Conservation (phyloP, 225 moss, liverwort and hornwort genomes). For the Ulota crispa region DNA sequence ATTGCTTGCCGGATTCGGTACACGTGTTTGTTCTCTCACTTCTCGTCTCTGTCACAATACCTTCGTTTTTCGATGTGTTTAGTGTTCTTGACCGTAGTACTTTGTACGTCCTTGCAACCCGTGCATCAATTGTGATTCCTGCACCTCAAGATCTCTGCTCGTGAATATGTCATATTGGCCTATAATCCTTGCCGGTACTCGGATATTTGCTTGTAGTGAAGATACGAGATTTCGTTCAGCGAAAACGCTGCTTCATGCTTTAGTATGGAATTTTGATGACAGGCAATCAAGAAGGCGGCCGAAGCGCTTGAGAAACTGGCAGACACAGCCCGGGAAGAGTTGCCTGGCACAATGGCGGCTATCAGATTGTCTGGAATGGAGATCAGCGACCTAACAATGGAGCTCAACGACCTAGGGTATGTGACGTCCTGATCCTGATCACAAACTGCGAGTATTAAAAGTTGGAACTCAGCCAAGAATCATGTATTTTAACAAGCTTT, state of each 20-base stretch:
- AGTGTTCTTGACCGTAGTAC: neutral
- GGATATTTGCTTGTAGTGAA: neutral
- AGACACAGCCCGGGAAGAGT: slow-evolving; percentile 90
- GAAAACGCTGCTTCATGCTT: slow-evolving; percentile 8
- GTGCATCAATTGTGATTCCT: neutral
- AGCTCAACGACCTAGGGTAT: slow-evolving; percentile 95
- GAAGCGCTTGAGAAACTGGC: slow-evolving; percentile 85
- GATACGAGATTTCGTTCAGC: neutral
- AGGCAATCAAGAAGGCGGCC: slow-evolving; percentile 88
- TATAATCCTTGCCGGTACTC: neutral
- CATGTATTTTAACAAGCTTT: neutral
- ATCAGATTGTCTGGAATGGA: slow-evolving; percentile 98
- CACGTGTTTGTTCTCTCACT: neutral
- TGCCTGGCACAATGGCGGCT: slow-evolving; percentile 98
- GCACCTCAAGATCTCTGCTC: neutral
- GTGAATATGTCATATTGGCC: neutral
- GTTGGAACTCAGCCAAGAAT: neutral
- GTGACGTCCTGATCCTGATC: slow-evolving; percentile 22
- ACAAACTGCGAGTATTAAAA: neutral
- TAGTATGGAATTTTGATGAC: slow-evolving; percentile 14
- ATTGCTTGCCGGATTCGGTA: neutral
- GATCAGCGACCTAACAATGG: slow-evolving; percentile 99
- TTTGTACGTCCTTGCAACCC: neutral
- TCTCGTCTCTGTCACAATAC: slow-evolving; percentile 2
- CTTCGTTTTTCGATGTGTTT: neutral